These are phyloP conservation scores for Brettanomyces nanus DNA, from an alignment of 805 yeast genomes.

Conservation along the genomic window DNA sequence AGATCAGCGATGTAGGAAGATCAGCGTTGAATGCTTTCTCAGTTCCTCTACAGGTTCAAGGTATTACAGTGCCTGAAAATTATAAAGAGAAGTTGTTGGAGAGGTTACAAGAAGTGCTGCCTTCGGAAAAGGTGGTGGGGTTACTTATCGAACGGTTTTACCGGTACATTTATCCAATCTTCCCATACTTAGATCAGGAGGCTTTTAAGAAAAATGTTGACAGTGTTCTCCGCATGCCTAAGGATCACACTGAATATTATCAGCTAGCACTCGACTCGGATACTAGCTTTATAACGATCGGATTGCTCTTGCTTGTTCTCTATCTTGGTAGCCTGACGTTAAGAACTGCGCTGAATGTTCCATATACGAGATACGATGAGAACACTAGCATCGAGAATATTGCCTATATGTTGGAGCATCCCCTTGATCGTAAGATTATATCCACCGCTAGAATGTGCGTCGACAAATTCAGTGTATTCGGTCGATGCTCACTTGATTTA, in stretches of 20 bases:
- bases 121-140: constrained; percentile 39
- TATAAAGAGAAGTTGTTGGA: background rate
- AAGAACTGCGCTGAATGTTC: background rate
- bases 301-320: constrained; percentile 32
- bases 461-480: background rate
- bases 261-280: background rate
- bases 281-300: constrained; percentile 26
- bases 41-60: background rate
- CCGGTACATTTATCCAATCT: constrained; percentile 35
- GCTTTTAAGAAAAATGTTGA: constrained; percentile 16
- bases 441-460: background rate
- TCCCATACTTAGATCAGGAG: constrained; percentile 38
- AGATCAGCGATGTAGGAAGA: background rate
- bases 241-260: background rate
- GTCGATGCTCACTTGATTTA: constrained; percentile 13
- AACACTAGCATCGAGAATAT: background rate
- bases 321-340: constrained; percentile 36
- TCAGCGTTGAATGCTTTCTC: background rate
- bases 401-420: background rate
- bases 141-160: constrained; percentile 38
- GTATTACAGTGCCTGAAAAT: background rate
- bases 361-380: background rate
- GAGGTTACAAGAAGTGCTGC: constrained; percentile 21
- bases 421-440: background rate
- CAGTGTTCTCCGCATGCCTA: background rate